These are phyloP conservation scores for Clarireedia paspali DNA, from an alignment of 2,329 filamentous ascomycete genomes.

Conservation along the genomic window DNA sequence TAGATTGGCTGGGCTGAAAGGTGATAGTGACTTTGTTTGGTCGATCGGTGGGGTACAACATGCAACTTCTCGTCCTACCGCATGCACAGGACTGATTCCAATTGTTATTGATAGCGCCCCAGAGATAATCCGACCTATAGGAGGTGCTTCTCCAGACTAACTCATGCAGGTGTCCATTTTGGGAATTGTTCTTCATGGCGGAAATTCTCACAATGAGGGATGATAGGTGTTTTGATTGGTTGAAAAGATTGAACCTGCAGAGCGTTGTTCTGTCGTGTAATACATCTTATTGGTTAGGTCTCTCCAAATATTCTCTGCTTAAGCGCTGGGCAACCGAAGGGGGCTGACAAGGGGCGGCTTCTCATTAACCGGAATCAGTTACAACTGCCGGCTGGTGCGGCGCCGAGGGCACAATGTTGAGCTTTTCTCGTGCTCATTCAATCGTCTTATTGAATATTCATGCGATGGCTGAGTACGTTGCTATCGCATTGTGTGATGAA, in stretches of 20 bases:
- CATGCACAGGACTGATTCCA: not conserved
- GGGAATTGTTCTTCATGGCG: not conserved
- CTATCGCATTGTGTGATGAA: no score
- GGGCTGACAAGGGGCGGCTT: not conserved
- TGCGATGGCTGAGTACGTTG: no score
- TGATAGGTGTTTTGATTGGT: not conserved
- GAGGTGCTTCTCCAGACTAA: no score
- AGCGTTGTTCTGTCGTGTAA: not conserved
- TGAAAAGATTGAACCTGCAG: not conserved
- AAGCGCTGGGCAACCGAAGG: not conserved
- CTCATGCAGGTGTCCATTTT: not conserved
- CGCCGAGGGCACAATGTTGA: no score
- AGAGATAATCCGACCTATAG: constrained; percentile 2
- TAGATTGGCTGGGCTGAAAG: not conserved
- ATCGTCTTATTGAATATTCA: not conserved
- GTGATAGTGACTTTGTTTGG: constrained; percentile 1
- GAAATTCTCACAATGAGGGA: not conserved
- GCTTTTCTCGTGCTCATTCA: no score
- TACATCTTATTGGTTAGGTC: not conserved
- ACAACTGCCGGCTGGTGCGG: not conserved
- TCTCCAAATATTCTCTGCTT: not conserved
- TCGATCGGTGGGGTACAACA: not conserved
- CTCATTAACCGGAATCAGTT: not conserved
- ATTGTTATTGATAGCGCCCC: constrained; percentile 1
- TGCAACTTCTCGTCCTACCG: not conserved